Percentiles rank a stretch among this genome's conserved stretches.
These are phyloP conservation scores for Podila verticillata DNA, from an alignment of 192 early-diverging fungal genomes.

Conservation along the genomic window DNA sequence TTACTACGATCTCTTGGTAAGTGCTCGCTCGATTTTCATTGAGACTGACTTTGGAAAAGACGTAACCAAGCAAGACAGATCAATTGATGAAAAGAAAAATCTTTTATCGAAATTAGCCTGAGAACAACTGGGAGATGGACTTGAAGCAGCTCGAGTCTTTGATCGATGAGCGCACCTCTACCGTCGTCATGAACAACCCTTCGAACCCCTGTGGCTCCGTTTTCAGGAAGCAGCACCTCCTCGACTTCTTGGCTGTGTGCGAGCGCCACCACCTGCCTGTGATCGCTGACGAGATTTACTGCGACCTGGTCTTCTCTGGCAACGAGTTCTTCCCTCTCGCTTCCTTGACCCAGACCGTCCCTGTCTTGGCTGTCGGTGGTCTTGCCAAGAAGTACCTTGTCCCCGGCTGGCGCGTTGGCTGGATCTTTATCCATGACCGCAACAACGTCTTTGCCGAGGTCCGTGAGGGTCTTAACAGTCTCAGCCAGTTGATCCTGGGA, in stretches of 20 bases:
- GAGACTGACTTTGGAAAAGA: neutral
- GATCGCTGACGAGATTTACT: slow-evolving; percentile 93
- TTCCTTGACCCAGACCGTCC: slow-evolving; percentile 80
- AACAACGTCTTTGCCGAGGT: slow-evolving; percentile 66
- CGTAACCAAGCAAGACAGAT: neutral
- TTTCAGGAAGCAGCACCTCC: slow-evolving; percentile 76
- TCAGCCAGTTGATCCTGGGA: slow-evolving; percentile 83
- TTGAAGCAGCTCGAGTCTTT: slow-evolving; percentile 80
- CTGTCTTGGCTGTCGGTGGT: slow-evolving; percentile 84
- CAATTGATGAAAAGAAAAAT: neutral
- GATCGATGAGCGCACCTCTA: slow-evolving; percentile 83
- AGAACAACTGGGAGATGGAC: slow-evolving; percentile 87
- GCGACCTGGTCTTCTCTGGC: slow-evolving; percentile 82
- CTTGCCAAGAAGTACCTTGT: slow-evolving; percentile 91
- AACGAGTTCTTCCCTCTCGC: slow-evolving; percentile 74
- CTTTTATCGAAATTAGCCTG: slow-evolving; percentile 57
- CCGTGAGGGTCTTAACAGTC: slow-evolving; percentile 74
- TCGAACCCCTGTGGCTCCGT: slow-evolving; percentile 94
- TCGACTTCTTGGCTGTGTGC: slow-evolving; percentile 75
- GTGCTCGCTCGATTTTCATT: slow-evolving; percentile 9
- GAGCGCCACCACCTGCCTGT: slow-evolving; percentile 82
- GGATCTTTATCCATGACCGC: slow-evolving; percentile 86
- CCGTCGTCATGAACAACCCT: slow-evolving; percentile 90
- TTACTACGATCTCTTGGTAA: slow-evolving; percentile 82
- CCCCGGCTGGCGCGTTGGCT: slow-evolving; percentile 94